These are phyloP conservation scores for Wickerhamiella australiensis DNA, from an alignment of 805 yeast genomes.

Conservation along the genomic window DNA sequence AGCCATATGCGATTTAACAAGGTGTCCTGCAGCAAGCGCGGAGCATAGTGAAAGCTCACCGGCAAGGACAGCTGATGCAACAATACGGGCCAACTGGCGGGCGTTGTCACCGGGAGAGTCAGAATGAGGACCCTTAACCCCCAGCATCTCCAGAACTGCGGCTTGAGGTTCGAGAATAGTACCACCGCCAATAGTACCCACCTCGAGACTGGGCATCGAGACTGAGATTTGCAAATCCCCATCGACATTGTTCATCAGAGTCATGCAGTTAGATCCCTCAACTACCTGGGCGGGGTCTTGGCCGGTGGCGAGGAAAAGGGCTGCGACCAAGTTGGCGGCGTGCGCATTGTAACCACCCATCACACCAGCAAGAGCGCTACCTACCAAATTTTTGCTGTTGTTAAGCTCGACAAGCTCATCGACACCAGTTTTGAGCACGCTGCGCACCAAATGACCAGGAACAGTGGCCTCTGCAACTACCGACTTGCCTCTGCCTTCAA, in stretches of 20 bases:
- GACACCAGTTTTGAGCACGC: conserved; percentile 83
- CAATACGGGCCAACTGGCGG: conserved; percentile 78
- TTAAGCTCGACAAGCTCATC: conserved; percentile 85
- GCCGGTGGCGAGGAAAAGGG: conserved; percentile 87
- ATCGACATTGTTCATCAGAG: conserved; percentile 70
- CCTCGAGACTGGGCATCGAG: conserved; percentile 99
- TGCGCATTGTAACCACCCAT: conserved; percentile 98
- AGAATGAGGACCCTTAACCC: conserved; percentile 93
- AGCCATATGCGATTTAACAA: conserved; percentile 94
- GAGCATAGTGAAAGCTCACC: conserved; percentile 91
- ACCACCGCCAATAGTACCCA: conserved; percentile 99
- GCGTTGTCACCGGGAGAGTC: conserved; percentile 91
- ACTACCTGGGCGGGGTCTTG: conserved; percentile 99
- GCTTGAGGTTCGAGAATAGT: conserved; percentile 95
- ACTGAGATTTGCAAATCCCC: conserved; percentile 87
- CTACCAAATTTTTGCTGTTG: conserved; percentile 78
- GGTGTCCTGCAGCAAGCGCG: conserved; percentile 96
- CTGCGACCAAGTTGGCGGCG: conserved; percentile 93
- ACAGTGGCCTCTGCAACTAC: conserved; percentile 92
- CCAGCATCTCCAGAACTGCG: conserved; percentile 86
- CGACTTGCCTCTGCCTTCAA: conserved; percentile 97
- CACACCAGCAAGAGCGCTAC: conserved; percentile 97
- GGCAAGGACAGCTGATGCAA: conserved; percentile 90
- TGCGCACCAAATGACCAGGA: conserved; percentile 67
- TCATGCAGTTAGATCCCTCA: conserved; percentile 94